Evolutionary conservation across 2,329 filamentous ascomycete species (phyloP).

Genomic region (Fusarium illudens): DNA sequence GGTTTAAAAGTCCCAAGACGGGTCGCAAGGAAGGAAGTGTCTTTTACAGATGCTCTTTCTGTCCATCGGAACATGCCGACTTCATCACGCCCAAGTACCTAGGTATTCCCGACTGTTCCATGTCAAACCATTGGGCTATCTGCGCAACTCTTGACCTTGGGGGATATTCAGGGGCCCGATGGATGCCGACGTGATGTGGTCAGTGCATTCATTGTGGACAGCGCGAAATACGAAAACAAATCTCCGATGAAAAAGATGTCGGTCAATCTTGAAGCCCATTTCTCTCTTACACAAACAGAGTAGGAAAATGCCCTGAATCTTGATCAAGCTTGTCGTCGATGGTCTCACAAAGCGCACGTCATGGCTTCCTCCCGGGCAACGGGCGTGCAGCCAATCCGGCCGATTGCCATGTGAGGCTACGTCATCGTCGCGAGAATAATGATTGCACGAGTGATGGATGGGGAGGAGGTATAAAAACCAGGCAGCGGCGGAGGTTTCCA

Average conservation of each 20-base stretch:
- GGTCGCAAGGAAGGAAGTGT: background rate
- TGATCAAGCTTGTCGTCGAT: background rate
- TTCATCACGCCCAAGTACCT: background rate
- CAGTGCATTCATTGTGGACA: background rate
- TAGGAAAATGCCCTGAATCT: slow-evolving; percentile 18
- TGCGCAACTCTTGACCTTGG: background rate
- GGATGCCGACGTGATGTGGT: background rate
- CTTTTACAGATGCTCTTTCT: background rate
- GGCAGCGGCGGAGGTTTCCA: background rate
- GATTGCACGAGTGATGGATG: background rate
- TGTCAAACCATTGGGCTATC: background rate
- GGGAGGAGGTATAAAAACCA: background rate
- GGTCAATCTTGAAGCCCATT: background rate
- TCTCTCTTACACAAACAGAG: background rate
- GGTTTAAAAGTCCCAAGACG: background rate
- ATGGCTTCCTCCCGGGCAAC: slow-evolving; percentile 21
- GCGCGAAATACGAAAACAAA: background rate
- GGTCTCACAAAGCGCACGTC: slow-evolving; percentile 23
- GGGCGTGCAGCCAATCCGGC: slow-evolving; percentile 31
- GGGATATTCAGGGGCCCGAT: background rate
- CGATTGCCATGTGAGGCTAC: slow-evolving; percentile 38
- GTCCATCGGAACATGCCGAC: background rate
- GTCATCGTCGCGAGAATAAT: slow-evolving; percentile 35
- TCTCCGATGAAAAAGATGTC: background rate
- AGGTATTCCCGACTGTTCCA: background rate